Evolutionary conservation across 768 basidiomycete species (phyloP).

Genomic region (Lentinula lateritia): DNA sequence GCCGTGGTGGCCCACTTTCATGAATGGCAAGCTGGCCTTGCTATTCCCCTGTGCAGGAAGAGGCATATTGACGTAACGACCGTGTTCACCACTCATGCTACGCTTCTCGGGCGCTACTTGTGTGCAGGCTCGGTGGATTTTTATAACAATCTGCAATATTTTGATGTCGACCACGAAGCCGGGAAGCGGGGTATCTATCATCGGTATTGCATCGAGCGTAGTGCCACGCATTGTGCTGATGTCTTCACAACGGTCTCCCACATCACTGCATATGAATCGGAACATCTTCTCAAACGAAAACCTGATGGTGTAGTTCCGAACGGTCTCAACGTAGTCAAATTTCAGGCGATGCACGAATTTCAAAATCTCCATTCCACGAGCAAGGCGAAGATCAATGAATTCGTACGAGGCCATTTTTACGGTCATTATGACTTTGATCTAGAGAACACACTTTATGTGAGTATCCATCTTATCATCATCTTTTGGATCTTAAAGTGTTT

Average conservation of each 20-base stretch:
- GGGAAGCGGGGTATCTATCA: slow-evolving; percentile 99
- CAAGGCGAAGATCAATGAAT: slow-evolving; percentile 99
- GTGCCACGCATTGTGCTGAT: slow-evolving; percentile 91
- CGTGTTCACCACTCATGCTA: slow-evolving; percentile 98
- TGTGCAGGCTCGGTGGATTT: slow-evolving; percentile 98
- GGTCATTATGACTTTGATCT: slow-evolving; percentile 96
- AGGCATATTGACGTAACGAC: slow-evolving; percentile 98
- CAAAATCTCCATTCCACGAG: slow-evolving; percentile 89
- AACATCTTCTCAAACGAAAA: slow-evolving; percentile 95
- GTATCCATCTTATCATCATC: slow-evolving; percentile 15
- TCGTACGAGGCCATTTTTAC: slow-evolving; percentile 96
- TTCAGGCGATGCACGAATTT: slow-evolving; percentile 99
- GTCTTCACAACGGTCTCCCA: slow-evolving; percentile 98
- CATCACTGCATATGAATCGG: slow-evolving; percentile 96
- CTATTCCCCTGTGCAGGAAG: slow-evolving; percentile 92
- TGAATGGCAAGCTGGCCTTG: slow-evolving; percentile 98
- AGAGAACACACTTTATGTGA: slow-evolving; percentile 81
- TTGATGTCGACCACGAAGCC: slow-evolving; percentile 99
- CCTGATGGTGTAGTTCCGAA: slow-evolving; percentile 97
- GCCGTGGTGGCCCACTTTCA: slow-evolving; percentile 98
- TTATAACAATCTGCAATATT: slow-evolving; percentile 99
- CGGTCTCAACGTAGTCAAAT: slow-evolving; percentile 97
- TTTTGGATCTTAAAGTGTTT: not conserved
- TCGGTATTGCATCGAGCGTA: slow-evolving; percentile 94
- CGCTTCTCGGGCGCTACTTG: slow-evolving; percentile 95